phyloP scores from a whole-genome alignment of 192 early-diverging fungal species.

The Coemansia sp. region DNA sequence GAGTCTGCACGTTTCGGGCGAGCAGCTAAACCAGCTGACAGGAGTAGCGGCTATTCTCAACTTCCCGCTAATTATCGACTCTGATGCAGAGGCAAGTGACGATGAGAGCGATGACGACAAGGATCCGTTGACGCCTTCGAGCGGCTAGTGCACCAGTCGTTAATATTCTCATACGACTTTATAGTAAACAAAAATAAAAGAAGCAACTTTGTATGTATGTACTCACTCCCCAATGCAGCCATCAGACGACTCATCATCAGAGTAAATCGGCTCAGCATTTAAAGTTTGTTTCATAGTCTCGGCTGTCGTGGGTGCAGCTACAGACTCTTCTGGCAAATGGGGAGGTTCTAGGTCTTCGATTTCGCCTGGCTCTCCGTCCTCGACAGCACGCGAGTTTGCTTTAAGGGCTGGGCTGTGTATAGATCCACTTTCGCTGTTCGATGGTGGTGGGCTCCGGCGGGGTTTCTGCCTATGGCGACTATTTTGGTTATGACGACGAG shows the following conservation, averaged over 20 bases:
- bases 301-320: neutral
- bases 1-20: conserved; percentile 92
- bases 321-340: neutral
- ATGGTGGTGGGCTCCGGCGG: conserved; percentile 10
- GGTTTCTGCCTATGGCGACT: neutral
- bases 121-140: neutral
- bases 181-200: neutral
- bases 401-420: neutral
- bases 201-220: neutral
- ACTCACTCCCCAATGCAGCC: conserved; percentile 11
- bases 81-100: conserved; percentile 59
- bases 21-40: conserved; percentile 91
- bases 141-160: neutral
- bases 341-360: conserved; percentile 33
- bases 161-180: too few relatives aligned
- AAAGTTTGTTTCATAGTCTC: neutral
- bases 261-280: neutral
- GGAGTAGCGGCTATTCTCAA: conserved; percentile 94
- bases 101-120: conserved; percentile 17
- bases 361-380: conserved; percentile 54
- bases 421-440: neutral
- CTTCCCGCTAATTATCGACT: conserved; percentile 89
- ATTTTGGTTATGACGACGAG: conserved; percentile 3
- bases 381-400: conserved; percentile 20
- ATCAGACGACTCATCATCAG: neutral